A percentile compares a stretch with the other conserved stretches of the same genome.
phyloP scores from a whole-genome alignment of 139 green algal species.

The Micractinium sp. region DNA sequence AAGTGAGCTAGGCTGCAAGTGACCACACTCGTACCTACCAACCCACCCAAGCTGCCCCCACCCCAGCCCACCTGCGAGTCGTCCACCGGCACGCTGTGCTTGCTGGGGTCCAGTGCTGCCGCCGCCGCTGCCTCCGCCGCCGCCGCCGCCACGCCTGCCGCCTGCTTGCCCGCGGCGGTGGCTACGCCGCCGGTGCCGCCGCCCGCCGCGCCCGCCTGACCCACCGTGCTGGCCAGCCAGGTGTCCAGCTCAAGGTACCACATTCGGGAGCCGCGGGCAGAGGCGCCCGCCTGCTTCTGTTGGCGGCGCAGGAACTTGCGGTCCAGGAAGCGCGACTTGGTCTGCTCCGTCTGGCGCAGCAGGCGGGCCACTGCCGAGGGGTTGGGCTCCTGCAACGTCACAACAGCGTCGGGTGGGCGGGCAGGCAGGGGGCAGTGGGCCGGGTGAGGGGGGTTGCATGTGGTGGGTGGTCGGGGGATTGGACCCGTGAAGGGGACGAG shows the following conservation, averaged over 20 bases:
- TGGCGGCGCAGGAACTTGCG: slow-evolving; percentile 44
- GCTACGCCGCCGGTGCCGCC: background rate
- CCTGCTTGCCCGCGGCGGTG: background rate
- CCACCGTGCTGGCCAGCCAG: slow-evolving; percentile 69
- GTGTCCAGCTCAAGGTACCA: slow-evolving; percentile 73
- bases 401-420: background rate
- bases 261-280: slow-evolving; percentile 31
- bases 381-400: slow-evolving; percentile 19
- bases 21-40: too few species aligned
- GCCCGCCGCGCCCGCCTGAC: slow-evolving; percentile 10
- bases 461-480: too few species aligned
- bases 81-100: slow-evolving; percentile 55
- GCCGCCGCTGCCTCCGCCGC: background rate
- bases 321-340: slow-evolving; percentile 46
- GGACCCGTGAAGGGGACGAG: too few species aligned
- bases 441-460: too few species aligned
- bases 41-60: background rate
- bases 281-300: slow-evolving; percentile 1
- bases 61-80: slow-evolving; percentile 30
- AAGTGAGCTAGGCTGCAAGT: background rate
- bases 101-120: background rate
- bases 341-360: slow-evolving; percentile 24
- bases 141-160: background rate
- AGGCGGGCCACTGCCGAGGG: slow-evolving; percentile 44
- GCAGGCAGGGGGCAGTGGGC: too few species aligned